Evolutionary conservation across 768 basidiomycete species (phyloP).

Genomic region (Kwoniella dendrophila): DNA sequence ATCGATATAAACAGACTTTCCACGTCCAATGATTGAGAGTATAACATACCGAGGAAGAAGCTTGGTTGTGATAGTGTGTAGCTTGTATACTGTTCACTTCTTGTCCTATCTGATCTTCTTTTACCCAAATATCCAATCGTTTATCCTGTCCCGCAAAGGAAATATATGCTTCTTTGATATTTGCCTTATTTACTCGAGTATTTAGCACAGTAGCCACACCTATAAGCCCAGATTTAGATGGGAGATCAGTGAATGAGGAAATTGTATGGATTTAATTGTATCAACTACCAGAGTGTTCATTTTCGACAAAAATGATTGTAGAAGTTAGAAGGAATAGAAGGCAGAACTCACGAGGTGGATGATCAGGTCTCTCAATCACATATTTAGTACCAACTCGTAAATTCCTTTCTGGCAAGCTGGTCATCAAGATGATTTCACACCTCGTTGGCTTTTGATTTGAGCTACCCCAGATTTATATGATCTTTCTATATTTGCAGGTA

Average conservation of each 20-base stretch:
- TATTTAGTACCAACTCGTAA: background rate
- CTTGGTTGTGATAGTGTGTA: background rate
- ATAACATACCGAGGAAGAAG: background rate
- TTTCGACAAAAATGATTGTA: background rate
- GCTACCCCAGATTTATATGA: too few relatives aligned
- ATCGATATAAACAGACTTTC: too few relatives aligned
- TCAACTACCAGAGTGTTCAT: background rate
- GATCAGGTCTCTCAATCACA: slow-evolving; percentile 12
- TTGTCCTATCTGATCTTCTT: slow-evolving; percentile 25
- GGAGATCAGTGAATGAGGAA: background rate
- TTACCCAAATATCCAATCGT: slow-evolving; percentile 44
- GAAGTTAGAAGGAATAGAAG: background rate
- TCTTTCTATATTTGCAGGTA: too few relatives aligned
- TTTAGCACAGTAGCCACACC: slow-evolving; percentile 30
- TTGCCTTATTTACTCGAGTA: slow-evolving; percentile 19
- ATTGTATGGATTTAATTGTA: too few relatives aligned
- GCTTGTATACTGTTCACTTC: background rate
- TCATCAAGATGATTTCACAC: too few relatives aligned
- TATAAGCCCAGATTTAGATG: background rate
- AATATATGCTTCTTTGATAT: slow-evolving; percentile 37
- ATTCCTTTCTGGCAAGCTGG: too few relatives aligned
- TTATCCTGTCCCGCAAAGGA: slow-evolving; percentile 44
- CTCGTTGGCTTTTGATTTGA: too few relatives aligned
- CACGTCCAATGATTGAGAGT: too few relatives aligned
- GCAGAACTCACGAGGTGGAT: slow-evolving; percentile 25